Base-by-base conservation (phyloP, 306 rosid genomes). In the Castanea mollissima region DNA sequence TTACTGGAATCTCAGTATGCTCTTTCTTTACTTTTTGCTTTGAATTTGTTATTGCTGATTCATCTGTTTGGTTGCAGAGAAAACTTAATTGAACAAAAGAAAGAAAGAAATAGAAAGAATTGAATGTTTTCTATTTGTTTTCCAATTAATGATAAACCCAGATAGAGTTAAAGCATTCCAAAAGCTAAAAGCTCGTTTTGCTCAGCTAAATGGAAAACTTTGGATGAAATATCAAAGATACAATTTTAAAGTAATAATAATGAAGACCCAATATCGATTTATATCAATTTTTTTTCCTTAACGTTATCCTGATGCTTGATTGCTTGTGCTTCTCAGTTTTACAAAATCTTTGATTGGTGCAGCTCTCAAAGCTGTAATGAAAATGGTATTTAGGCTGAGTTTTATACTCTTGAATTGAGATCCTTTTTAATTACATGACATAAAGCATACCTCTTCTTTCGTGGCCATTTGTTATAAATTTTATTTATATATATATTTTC, bases 281-380 rank as follows among this genome's bases (percentile, higher is more conserved):
- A 49, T 49, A 49, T 49, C 54, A 5, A 5, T 29, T 20, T 65
- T 19, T 29, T 32, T 62, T 76, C 27, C 20, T 23, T 44, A n/a
- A 70, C 25, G n/a, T 16, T 13, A 16, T 49, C 68, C 57, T 20
- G 62, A 23, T 29, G 55, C 71, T 46, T 77, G 69, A 58, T 21
- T 29, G 55, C 60, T 46, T 77, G 69, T 19, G 9, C 31, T 12
- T 35, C 13, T 41, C 29, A 68, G 1, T 68, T 19, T 34, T 68
- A n/a, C 67, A 32, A 73, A 79, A 75, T 38, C 5, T 21, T 44
- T 71, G 11, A 71, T 49, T 71, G 75, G 23, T 44, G 51, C 12
- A 49, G 38, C 56, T 71, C 75, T 49, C 10, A 12, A 23, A 51
- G 14, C 7, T 25, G 25, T 29, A 21, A 2, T 10, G 49, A 27